A percentile compares a stretch with the other conserved stretches of the same genome.
Conservation (phyloP, 805 yeast species). For the Nakazawaea peltata region DNA sequence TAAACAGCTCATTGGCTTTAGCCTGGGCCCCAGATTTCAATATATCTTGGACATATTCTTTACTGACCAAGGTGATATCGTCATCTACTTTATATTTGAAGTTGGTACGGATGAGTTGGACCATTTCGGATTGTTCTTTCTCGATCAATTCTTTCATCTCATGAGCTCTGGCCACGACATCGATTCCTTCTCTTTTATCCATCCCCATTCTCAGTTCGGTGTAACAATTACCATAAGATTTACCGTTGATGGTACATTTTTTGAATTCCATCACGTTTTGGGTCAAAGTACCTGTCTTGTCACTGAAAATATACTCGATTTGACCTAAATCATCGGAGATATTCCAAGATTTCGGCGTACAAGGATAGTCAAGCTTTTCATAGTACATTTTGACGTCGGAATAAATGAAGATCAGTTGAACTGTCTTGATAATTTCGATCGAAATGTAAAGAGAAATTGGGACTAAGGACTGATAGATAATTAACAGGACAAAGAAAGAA, state of each 20-base stretch:
- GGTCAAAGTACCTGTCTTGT: slow-evolving; percentile 78
- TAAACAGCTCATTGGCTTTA: slow-evolving; percentile 45
- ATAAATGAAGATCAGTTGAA: slow-evolving; percentile 74
- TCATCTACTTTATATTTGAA: slow-evolving; percentile 40
- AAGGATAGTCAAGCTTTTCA: slow-evolving; percentile 63
- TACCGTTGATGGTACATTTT: slow-evolving; percentile 69
- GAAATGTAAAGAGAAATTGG: slow-evolving; percentile 81
- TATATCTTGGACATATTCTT: slow-evolving; percentile 49
- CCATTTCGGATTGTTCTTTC: slow-evolving; percentile 54
- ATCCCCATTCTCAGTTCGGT: slow-evolving; percentile 80
- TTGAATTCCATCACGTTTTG: slow-evolving; percentile 84
- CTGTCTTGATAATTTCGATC: slow-evolving; percentile 74
- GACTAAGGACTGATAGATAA: slow-evolving; percentile 70
- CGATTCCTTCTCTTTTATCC: slow-evolving; percentile 69
- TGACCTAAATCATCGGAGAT: slow-evolving; percentile 84
- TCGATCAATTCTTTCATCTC: slow-evolving; percentile 45
- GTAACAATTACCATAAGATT: slow-evolving; percentile 69
- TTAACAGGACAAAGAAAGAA: slow-evolving; percentile 67
- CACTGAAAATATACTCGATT: slow-evolving; percentile 77
- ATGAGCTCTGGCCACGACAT: slow-evolving; percentile 54
- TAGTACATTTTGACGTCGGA: slow-evolving; percentile 71
- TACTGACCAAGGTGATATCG: slow-evolving; percentile 54
- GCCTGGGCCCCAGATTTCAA: slow-evolving; percentile 31
- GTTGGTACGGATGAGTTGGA: slow-evolving; percentile 29
- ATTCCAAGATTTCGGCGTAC: slow-evolving; percentile 80